Evolutionary conservation across 139 green algal species (phyloP).

Genomic region (Parachlorella kessleri): DNA sequence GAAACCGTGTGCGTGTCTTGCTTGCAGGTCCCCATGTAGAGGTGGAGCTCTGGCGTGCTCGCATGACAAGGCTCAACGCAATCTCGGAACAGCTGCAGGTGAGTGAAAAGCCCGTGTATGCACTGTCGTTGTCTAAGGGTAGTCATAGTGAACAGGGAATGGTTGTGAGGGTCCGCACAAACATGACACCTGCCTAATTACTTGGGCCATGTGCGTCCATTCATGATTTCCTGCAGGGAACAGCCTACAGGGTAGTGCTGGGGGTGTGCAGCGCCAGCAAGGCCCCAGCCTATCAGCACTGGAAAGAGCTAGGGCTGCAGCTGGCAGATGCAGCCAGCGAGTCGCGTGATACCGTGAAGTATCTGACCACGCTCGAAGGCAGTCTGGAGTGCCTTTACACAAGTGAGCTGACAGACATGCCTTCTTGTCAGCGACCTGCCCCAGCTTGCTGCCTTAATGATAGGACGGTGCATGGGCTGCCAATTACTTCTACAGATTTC

Average conservation of each 20-base stretch:
- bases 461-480: no score
- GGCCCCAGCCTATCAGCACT: constrained; percentile 62
- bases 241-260: constrained; percentile 76
- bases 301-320: constrained; percentile 80
- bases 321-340: constrained; percentile 89
- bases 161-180: no score
- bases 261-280: constrained; percentile 67
- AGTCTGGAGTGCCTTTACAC: constrained; percentile 82
- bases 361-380: constrained; percentile 87
- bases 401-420: constrained; percentile 17
- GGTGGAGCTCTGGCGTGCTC: constrained; percentile 85
- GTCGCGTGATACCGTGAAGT: constrained; percentile 93
- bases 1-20: constrained; percentile 24
- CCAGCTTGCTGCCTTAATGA: no score
- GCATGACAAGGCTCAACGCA: constrained; percentile 82
- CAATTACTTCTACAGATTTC: background rate
- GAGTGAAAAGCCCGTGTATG: no score
- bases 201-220: no score
- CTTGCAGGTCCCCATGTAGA: constrained; percentile 85
- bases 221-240: constrained; percentile 56
- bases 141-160: no score
- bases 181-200: no score
- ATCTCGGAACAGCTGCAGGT: constrained; percentile 88
- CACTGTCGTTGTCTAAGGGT: no score
- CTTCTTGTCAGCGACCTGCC: no score